These are phyloP conservation scores for Tagetes patula DNA, from an alignment of 129 eudicot genomes.

Conservation along the genomic window DNA sequence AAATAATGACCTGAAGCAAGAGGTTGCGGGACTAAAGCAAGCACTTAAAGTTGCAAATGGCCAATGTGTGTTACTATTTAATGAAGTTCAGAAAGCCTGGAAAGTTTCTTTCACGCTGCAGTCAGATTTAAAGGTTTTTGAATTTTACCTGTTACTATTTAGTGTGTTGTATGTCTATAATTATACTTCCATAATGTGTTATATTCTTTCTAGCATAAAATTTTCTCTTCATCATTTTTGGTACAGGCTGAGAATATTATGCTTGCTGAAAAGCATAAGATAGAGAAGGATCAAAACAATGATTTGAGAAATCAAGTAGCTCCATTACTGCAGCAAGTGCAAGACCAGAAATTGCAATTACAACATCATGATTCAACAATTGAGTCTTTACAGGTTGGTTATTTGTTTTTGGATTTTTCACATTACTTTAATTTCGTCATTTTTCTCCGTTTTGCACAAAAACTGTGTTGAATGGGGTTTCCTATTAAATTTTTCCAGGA, in stretches of 20 bases:
- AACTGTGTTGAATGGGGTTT: neutral
- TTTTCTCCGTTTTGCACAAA: constrained; percentile 10
- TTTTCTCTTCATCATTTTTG: constrained; percentile 17
- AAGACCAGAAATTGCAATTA: constrained; percentile 71
- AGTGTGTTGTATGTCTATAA: constrained; percentile 12
- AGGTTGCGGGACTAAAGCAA: constrained; percentile 55
- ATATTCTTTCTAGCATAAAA: neutral
- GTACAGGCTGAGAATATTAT: constrained; percentile 77
- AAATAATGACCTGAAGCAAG: constrained; percentile 65
- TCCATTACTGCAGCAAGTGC: constrained; percentile 65
- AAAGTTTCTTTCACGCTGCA: constrained; percentile 93
- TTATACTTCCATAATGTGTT: constrained; percentile 7
- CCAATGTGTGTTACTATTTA: constrained; percentile 83
- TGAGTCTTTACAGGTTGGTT: constrained; percentile 72
- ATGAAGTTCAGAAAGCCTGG: constrained; percentile 99
- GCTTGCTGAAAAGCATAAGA: constrained; percentile 70
- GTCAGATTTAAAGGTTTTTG: constrained; percentile 84
- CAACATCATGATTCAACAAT: constrained; percentile 77
- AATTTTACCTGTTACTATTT: constrained; percentile 17
- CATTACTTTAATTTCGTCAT: constrained; percentile 4
- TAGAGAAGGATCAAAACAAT: constrained; percentile 83
- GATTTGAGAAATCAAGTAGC: constrained; percentile 79
- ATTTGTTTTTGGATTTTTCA: constrained; percentile 12
- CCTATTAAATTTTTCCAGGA: neutral
- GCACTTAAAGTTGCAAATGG: constrained; percentile 84